A percentile compares a stretch with the other conserved stretches of the same genome.
phyloP scores from a whole-genome alignment of 177 flowering plant species.

The Vitis hybrid region DNA sequence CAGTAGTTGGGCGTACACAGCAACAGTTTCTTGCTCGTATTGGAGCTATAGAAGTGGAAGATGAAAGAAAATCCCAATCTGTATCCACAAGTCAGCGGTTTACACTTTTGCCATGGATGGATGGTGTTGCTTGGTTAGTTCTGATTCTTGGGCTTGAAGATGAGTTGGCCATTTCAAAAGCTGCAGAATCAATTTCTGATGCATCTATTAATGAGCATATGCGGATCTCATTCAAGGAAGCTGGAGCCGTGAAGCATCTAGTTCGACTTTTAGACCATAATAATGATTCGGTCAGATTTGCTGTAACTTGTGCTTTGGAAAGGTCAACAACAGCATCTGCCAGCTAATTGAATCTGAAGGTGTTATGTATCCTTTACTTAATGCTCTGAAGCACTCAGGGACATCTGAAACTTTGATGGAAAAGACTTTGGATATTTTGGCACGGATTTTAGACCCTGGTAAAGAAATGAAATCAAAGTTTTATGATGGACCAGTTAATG shows the following conservation, averaged over 20 bases:
- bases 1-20: constrained; percentile 63
- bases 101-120: constrained; percentile 75
- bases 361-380: constrained; percentile 44
- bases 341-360: constrained; percentile 58
- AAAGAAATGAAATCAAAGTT: constrained; percentile 72
- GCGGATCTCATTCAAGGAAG: constrained; percentile 73
- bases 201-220: constrained; percentile 72
- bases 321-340: constrained; percentile 65
- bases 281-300: constrained; percentile 45
- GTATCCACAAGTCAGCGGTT: constrained; percentile 25
- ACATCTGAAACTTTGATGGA: constrained; percentile 40
- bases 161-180: constrained; percentile 60
- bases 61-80: constrained; percentile 28
- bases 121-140: constrained; percentile 88
- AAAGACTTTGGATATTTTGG: constrained; percentile 66
- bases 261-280: constrained; percentile 49
- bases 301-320: constrained; percentile 65
- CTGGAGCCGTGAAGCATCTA: constrained; percentile 76
- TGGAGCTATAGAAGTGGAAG: constrained; percentile 80
- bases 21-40: constrained; percentile 89
- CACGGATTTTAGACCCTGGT: constrained; percentile 70
- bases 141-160: constrained; percentile 84
- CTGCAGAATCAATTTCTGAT: constrained; percentile 79
- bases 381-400: constrained; percentile 39
- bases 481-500: constrained; percentile 59